Base-by-base conservation (phyloP, 2,329 filamentous ascomycete species). In the Fusarium haematococcum region DNA sequence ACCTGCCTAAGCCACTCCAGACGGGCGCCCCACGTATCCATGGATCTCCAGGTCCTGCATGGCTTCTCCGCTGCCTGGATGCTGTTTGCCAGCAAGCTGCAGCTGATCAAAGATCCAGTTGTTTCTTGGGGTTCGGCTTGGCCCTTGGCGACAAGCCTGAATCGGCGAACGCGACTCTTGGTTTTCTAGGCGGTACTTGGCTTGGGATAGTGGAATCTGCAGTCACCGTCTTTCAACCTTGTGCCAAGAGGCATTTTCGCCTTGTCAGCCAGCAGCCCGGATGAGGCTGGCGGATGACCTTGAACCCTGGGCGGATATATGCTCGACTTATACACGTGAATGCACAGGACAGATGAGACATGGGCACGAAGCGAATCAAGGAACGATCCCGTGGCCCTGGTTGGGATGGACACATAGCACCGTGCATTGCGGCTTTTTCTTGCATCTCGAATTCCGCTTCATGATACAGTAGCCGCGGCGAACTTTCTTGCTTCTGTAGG, bases 361-460 rank as follows among this genome's bases (percentile, higher is more conserved):
- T 39, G 30, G 32, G 48, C 56, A 57, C 32, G 30, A 59, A 48
- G 35, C n/a, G 35, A 68, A 65, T 65, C 52, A 48, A 37, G 30
- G 30, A 48, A 20, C 43, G 54, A 52, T 65, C 54, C 52, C 39
- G 39, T 59, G 52, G 63, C 32, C 63, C 43, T 59, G 62, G 39
- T 35, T 43, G 52, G 62, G 11, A 20, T 62, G 48, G 23, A 11
- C 18, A 48, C 25, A 63, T 20, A 59, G 61, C 11, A 62, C 52
- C 43, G 37, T 41, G 63, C 52, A 45, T 58, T 75, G 60, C 72
- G 72, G 57, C 63, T 52, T 73, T 75, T 65, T 67, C 23, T 11
- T 32, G n/a, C 35, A 41, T 61, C 30, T 25, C 48, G n/a, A 50
- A 48, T 50, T 35, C 23, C 54, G 48, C 41, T 52, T 54, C 48